These are phyloP conservation scores for Filobasidium wieringae DNA, from an alignment of 768 basidiomycete species.

Conservation along the genomic window DNA sequence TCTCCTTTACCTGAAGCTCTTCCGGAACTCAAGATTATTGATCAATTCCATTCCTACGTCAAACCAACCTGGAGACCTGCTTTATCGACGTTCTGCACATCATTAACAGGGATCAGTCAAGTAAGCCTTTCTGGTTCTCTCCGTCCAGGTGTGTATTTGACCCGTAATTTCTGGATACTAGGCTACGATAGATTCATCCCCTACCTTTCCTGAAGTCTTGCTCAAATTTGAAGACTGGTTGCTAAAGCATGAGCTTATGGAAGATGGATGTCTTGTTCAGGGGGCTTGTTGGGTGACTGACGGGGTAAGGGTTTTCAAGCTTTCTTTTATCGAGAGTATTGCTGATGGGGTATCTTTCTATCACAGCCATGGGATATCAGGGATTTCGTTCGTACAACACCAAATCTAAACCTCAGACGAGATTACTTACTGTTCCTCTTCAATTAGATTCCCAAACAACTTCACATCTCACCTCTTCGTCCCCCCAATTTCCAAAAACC, in stretches of 20 bases:
- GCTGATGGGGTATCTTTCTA: not conserved
- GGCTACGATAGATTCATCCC: constrained; percentile 69
- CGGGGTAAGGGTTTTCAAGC: constrained; percentile 12
- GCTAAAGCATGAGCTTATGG: constrained; percentile 55
- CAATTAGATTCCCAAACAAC: constrained; percentile 33
- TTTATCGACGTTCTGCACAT: constrained; percentile 70
- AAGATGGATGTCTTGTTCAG: constrained; percentile 19
- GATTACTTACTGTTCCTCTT: not conserved
- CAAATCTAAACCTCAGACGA: not conserved
- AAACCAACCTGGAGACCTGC: constrained; percentile 71
- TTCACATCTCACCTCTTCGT: constrained; percentile 30
- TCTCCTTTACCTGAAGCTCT: not conserved
- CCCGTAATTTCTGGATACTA: constrained; percentile 33
- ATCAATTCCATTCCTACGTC: constrained; percentile 81
- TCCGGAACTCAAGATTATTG: constrained; percentile 52
- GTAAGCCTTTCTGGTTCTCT: constrained; percentile 43
- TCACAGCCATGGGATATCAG: constrained; percentile 36
- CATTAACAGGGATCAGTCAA: constrained; percentile 85
- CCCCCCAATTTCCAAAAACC: constrained; percentile 6
- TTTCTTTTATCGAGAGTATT: not conserved
- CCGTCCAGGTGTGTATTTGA: not conserved
- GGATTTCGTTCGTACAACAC: constrained; percentile 27
- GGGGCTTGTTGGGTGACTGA: constrained; percentile 36
- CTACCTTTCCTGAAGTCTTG: constrained; percentile 60
- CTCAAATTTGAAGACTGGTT: constrained; percentile 56